phyloP scores from a whole-genome alignment of 164 flowering plant species.

The Nymphaea thermarum region DNA sequence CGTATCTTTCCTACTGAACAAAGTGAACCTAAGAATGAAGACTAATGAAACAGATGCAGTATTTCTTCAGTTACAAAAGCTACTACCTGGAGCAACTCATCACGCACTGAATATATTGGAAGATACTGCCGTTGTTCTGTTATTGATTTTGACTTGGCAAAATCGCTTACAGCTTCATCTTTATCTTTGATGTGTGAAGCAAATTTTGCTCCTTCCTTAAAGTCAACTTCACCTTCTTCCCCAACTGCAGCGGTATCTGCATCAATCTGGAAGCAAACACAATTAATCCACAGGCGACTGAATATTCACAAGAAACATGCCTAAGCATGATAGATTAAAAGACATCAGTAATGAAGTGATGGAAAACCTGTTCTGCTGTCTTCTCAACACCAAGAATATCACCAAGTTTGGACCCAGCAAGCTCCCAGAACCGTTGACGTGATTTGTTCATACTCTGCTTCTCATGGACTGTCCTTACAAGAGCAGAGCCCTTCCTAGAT shows the following conservation, averaged over 20 bases:
- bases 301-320: too few relatives aligned
- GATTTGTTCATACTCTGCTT: constrained; percentile 83
- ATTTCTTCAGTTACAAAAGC: too few relatives aligned
- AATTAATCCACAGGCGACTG: too few relatives aligned
- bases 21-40: too few relatives aligned
- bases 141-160: constrained; percentile 80
- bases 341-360: too few relatives aligned
- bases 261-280: constrained; percentile 46
- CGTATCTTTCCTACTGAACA: too few relatives aligned
- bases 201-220: constrained; percentile 90
- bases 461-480: constrained; percentile 84
- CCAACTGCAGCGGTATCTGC: constrained; percentile 94
- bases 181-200: constrained; percentile 81
- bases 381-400: constrained; percentile 96
- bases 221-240: constrained; percentile 91
- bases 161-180: constrained; percentile 93
- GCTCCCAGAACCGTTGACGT: constrained; percentile 98
- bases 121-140: constrained; percentile 83
- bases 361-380: constrained; percentile 72
- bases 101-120: constrained; percentile 88
- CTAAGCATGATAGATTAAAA: too few relatives aligned
- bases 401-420: constrained; percentile 95
- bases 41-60: too few relatives aligned
- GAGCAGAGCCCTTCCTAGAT: constrained; percentile 80
- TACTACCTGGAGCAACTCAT: constrained; percentile 64